These are phyloP conservation scores for Ramularia endophylla DNA, from an alignment of 2,329 filamentous ascomycete genomes.

Conservation along the genomic window DNA sequence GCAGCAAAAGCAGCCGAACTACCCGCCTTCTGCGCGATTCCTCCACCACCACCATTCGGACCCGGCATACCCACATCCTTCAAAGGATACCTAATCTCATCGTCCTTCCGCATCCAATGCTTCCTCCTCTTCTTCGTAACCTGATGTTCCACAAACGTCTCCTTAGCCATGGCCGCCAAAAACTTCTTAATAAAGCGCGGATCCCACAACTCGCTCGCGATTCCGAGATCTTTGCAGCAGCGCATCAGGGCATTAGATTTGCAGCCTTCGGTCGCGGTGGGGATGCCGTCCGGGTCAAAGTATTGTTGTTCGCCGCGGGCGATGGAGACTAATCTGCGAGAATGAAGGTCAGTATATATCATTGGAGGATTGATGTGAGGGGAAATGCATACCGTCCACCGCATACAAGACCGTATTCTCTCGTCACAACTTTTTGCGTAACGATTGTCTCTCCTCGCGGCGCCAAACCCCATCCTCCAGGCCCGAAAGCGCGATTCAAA, in stretches of 20 bases:
- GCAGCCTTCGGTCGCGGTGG: conserved; percentile 91
- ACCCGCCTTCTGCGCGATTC: background rate
- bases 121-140: conserved; percentile 83
- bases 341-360: conserved; percentile 4
- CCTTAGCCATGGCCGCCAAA: conserved; percentile 65
- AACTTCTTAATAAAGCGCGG: conserved; percentile 82
- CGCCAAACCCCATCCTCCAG: conserved; percentile 91
- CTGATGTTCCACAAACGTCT: conserved; percentile 86
- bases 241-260: conserved; percentile 97
- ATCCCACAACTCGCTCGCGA: conserved; percentile 95
- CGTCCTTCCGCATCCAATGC: conserved; percentile 80
- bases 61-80: conserved; percentile 40
- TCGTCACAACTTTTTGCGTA: conserved; percentile 71
- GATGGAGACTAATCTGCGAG: conserved; percentile 73
- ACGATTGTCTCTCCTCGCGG: conserved; percentile 81
- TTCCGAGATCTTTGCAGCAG: conserved; percentile 95
- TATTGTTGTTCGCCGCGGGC: conserved; percentile 93
- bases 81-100: conserved; percentile 61
- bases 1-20: background rate
- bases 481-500: conserved; percentile 84
- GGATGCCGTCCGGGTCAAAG: conserved; percentile 83
- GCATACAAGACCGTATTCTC: conserved; percentile 88
- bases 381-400: conserved; percentile 65
- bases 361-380: background rate
- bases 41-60: background rate